Conservation (phyloP, 148 eudicot species). For the Vaccinium corymbosum region DNA sequence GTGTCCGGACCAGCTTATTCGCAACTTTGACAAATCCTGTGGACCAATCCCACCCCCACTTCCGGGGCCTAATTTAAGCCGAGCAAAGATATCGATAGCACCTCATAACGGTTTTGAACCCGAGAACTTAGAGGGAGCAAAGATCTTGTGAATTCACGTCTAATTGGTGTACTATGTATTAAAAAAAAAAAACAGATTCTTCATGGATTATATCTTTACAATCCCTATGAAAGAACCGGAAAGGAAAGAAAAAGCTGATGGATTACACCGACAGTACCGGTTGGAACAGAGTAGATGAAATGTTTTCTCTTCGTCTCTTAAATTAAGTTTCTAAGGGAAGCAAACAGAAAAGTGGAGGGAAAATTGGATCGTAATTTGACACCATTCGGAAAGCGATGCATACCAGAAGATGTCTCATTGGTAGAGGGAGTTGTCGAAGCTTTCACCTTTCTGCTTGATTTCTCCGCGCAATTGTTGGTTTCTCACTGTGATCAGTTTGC, state of each 20-base stretch:
- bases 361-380: background rate
- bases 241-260: background rate
- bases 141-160: background rate
- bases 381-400: background rate
- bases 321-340: background rate
- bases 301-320: background rate
- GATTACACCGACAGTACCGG: background rate
- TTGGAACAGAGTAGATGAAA: background rate
- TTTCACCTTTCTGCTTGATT: background rate
- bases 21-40: background rate
- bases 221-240: background rate
- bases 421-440: constrained; percentile 12
- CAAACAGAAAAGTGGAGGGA: background rate
- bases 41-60: background rate
- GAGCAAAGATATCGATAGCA: background rate
- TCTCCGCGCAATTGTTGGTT: background rate
- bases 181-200: background rate
- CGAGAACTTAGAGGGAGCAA: background rate
- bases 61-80: background rate
- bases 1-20: background rate
- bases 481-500: background rate
- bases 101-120: background rate
- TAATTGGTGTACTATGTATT: background rate
- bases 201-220: background rate
- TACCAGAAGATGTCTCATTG: constrained; percentile 35